These are phyloP conservation scores for Thalia dealbata DNA, from an alignment of 176 grass and related monocot species.

Conservation along the genomic window DNA sequence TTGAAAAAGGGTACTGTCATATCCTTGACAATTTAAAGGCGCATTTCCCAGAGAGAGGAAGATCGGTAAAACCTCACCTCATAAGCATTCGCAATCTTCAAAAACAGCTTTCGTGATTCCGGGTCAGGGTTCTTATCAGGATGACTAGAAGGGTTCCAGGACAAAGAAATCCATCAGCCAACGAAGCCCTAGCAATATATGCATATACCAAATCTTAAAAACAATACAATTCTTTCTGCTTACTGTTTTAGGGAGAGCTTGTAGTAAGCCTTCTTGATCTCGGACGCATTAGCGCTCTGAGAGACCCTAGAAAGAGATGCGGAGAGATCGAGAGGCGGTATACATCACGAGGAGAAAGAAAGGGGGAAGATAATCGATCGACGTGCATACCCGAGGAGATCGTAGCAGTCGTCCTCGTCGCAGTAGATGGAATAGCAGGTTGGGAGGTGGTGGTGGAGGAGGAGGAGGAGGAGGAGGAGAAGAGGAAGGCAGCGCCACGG, in stretches of 20 bases:
- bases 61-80: constrained; percentile 31
- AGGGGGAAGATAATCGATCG: neutral
- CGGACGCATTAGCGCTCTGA: constrained; percentile 70
- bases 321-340: neutral
- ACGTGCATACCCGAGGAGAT: constrained; percentile 63
- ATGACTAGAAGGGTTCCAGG: constrained; percentile 33
- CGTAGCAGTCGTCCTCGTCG: constrained; percentile 93
- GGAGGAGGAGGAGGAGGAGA: constrained; percentile 3
- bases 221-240: neutral
- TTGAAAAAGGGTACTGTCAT: too few species aligned
- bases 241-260: constrained; percentile 94
- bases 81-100: constrained; percentile 92
- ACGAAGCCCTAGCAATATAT: neutral
- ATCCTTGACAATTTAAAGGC: too few species aligned
- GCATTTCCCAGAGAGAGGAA: neutral
- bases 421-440: constrained; percentile 64
- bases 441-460: constrained; percentile 21
- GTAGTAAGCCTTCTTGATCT: constrained; percentile 95
- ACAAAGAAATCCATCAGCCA: constrained; percentile 8
- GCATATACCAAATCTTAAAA: neutral
- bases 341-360: neutral
- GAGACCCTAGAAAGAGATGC: constrained; percentile 39
- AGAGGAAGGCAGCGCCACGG: neutral
- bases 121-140: constrained; percentile 95
- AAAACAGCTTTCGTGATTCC: constrained; percentile 74